Conservation (phyloP, 441 rosid genomes). For the Syzygium malaccense region DNA sequence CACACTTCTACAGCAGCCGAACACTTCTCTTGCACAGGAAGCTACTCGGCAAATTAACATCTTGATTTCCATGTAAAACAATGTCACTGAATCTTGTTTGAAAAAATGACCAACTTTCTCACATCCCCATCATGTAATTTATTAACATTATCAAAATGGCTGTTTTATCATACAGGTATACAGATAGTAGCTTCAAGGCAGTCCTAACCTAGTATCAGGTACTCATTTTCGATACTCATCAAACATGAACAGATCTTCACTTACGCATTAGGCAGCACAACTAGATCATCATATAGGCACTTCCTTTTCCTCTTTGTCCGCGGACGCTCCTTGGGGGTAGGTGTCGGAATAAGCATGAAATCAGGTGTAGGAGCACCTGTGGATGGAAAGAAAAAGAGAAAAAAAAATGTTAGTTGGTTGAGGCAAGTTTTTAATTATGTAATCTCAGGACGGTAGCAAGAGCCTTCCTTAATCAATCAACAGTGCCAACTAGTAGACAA, state of each 20-base stretch:
- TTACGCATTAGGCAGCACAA: constrained; percentile 63
- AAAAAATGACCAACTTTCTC: accelerated
- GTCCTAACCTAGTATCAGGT: not conserved
- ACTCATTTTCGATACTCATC: not conserved
- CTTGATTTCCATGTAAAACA: not conserved
- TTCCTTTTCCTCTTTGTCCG: constrained; percentile 45
- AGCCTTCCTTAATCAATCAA: not conserved
- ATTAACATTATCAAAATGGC: not conserved
- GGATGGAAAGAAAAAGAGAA: constrained; percentile 1
- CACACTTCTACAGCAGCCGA: not conserved
- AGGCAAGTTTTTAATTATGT: not conserved
- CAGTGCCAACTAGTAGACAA: not conserved
- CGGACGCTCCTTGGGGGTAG: constrained; percentile 47
- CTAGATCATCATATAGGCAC: constrained; percentile 50
- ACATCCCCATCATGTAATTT: not conserved
- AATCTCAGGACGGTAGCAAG: not conserved
- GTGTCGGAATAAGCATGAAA: constrained; percentile 45
- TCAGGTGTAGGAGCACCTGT: constrained; percentile 41
- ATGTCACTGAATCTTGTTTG: not conserved
- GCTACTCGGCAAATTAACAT: not conserved
- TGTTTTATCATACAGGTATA: not conserved
- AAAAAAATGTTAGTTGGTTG: not conserved
- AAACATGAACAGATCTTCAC: not conserved
- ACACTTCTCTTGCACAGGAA: not conserved
- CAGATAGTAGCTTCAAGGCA: not conserved